Evolutionary conservation across 352 stramenopile species (phyloP).

Genomic region (Sclerospora graminicola): DNA sequence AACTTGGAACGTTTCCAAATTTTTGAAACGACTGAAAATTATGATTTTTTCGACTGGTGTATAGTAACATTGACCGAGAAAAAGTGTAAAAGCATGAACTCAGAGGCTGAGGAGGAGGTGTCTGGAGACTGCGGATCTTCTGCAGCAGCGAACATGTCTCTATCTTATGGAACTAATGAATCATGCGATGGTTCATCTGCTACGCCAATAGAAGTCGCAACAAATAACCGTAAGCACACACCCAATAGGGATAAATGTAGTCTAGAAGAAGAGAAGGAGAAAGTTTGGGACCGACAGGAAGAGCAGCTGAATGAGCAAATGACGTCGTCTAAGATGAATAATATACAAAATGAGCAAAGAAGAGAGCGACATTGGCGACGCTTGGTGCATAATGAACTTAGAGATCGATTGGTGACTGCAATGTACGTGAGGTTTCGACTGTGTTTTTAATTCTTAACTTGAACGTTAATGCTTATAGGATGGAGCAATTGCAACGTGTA

Average conservation of each 20-base stretch:
- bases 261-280: conserved; percentile 3
- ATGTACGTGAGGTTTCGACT: conserved; percentile 17
- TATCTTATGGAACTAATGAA: conserved; percentile 7
- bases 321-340: conserved; percentile 15
- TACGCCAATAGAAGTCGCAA: conserved; percentile 20
- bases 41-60: too few species aligned
- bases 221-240: conserved; percentile 1
- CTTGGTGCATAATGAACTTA: conserved; percentile 23
- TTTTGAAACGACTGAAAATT: too few species aligned
- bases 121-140: not conserved
- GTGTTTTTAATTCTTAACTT: not conserved
- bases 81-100: too few species aligned
- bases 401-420: conserved; percentile 21
- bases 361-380: conserved; percentile 25
- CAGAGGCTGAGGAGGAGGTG: conserved; percentile 9
- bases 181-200: conserved; percentile 17
- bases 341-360: conserved; percentile 25
- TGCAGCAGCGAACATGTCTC: not conserved
- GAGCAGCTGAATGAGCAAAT: conserved; percentile 5
- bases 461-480: conserved; percentile 12
- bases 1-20: too few species aligned
- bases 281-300: conserved; percentile 3
- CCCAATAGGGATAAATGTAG: not conserved
- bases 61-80: too few species aligned
- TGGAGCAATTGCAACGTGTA: conserved; percentile 51